These are phyloP conservation scores for Macrocybe sp. DNA, from an alignment of 1,284 basidiomycete genomes.

Conservation along the genomic window DNA sequence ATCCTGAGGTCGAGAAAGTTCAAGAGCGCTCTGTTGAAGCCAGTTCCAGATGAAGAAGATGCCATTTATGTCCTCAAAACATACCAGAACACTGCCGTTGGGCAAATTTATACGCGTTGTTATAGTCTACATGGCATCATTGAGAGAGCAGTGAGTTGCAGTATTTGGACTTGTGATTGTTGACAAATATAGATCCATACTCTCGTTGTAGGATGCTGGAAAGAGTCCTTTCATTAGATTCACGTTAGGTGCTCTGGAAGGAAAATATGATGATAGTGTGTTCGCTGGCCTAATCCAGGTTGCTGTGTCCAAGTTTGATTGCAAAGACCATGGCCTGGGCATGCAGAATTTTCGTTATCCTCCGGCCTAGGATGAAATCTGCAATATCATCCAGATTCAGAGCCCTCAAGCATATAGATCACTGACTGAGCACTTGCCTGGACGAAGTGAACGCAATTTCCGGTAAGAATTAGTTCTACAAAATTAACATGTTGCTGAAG, in stretches of 20 bases:
- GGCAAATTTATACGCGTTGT: slow-evolving; percentile 2
- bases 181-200: too few relatives aligned
- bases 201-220: background rate
- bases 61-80: background rate
- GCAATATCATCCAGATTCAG: slow-evolving; percentile 19
- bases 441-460: slow-evolving; percentile 14
- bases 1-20: background rate
- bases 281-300: slow-evolving; percentile 27
- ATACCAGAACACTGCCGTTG: background rate
- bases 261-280: slow-evolving; percentile 21
- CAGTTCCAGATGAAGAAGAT: background rate
- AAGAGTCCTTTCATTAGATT: slow-evolving; percentile 15
- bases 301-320: slow-evolving; percentile 20
- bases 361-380: slow-evolving; percentile 24
- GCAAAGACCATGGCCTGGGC: slow-evolving; percentile 24
- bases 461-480: slow-evolving; percentile 14
- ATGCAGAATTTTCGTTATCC: slow-evolving; percentile 33
- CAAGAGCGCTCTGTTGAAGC: background rate
- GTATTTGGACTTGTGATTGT: too few relatives aligned
- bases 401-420: slow-evolving; percentile 23
- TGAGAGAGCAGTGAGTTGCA: background rate
- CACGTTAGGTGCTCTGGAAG: slow-evolving; percentile 18
- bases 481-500: background rate
- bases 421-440: slow-evolving; percentile 20
- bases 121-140: slow-evolving; percentile 4